Evolutionary conservation across 2,329 filamentous ascomycete species (phyloP).

Genomic region (Curvularia eragrostidis): DNA sequence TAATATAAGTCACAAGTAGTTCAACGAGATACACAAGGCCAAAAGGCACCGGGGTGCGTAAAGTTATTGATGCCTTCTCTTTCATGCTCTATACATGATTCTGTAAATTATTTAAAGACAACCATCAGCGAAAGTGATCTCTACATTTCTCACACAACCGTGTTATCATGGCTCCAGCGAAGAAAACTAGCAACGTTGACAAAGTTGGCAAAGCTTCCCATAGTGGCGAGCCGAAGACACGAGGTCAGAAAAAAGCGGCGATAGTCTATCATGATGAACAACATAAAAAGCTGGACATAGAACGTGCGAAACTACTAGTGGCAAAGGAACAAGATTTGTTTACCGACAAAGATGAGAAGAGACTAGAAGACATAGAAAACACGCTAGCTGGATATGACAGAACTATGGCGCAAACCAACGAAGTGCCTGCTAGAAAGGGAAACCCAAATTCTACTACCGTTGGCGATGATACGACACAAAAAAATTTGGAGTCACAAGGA

Average conservation of each 20-base stretch:
- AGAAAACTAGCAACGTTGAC: neutral
- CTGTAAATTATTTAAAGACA: conserved; percentile 11
- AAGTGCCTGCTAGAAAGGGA: neutral
- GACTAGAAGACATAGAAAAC: neutral
- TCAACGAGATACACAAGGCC: neutral
- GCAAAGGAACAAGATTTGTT: neutral
- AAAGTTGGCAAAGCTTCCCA: neutral
- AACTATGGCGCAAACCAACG: neutral
- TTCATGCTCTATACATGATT: conserved; percentile 4
- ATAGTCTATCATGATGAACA: neutral
- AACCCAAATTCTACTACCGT: neutral
- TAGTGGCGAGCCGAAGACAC: neutral
- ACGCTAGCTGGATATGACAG: neutral
- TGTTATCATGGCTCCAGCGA: neutral
- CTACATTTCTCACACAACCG: neutral
- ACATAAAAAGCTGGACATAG: neutral
- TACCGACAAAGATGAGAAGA: neutral
- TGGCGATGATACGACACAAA: neutral
- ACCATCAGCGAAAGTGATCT: neutral
- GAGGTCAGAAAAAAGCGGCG: neutral
- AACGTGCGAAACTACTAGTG: neutral
- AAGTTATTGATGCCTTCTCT: conserved; percentile 1
- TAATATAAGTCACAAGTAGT: conserved; percentile 1
- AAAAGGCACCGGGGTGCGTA: neutral
- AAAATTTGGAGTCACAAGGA: neutral